Evolutionary conservation across 768 basidiomycete genomes (phyloP), one percentile per base, ranked within the genome.

Genomic region (Trametes meyenii): DNA sequence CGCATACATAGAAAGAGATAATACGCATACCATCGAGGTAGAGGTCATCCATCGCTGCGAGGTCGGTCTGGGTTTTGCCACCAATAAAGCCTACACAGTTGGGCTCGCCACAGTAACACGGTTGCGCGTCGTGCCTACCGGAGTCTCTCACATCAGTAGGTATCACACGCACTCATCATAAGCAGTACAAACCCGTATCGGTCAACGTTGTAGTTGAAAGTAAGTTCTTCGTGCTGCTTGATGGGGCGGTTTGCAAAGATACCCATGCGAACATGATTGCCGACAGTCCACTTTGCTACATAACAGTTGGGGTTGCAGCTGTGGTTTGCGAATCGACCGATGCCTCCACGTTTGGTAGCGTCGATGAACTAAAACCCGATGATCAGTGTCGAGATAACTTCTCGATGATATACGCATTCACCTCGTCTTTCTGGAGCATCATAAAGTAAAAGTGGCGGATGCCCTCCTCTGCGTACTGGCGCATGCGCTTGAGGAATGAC

Each of bases 161-260:
- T 19, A 35, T 26, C 8, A 6, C 17, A 46, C 19, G 45, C n/a
- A 43, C 19, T 49, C 29, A 60, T n/a, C 5, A n/a, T 14, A 7
- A 26, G 12, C 42, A 26, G 0, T 3, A 42, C 89, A 50, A 62
- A 96, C 96, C 96, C 97, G 69, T 99, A 99, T 60, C 97, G 93
- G 74, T 98, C 97, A 42, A 98, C 97, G 72, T 99, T 99, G 73
- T 99, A 99, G 75, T 99, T 98, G 80, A 98, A 98, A 0, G 97
- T 98, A 67, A 98, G 75, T 74, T 98, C 96, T 70, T 97, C 95
- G 63, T 92, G 74, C 71, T 84, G 85, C 71, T 81, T 74, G 66
- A 98, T 88, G 55, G 80, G 65, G 44, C 93, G 83, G 69, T 88
- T 94, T n/a, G 96, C 88, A 69, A 98, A 99, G 67, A 98, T 98